These are phyloP conservation scores for Lecanicillium sp. DNA, from an alignment of 2,329 filamentous ascomycete species.

Conservation along the genomic window DNA sequence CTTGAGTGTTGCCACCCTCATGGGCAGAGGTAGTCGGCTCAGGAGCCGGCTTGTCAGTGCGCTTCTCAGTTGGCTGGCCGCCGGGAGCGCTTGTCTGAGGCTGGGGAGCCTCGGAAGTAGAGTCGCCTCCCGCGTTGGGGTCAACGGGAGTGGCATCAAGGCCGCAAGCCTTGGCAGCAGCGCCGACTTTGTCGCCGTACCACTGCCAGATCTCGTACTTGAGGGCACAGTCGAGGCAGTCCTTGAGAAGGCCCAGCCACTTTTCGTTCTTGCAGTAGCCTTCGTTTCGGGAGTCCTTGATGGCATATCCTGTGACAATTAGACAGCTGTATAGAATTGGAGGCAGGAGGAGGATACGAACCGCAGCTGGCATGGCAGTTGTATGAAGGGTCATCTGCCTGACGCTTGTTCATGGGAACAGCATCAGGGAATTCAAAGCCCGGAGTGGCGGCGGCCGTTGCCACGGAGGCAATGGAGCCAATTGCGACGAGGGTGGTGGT, in stretches of 20 bases:
- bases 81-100: neutral
- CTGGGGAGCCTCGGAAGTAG: neutral
- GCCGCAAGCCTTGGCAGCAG: constrained; percentile 29
- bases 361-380: constrained; percentile 45
- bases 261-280: constrained; percentile 24
- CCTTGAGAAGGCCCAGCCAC: constrained; percentile 33
- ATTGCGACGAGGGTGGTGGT: constrained; percentile 17
- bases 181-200: constrained; percentile 29
- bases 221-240: constrained; percentile 36
- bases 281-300: constrained; percentile 15
- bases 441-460: constrained; percentile 11
- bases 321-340: constrained; percentile 1
- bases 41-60: neutral
- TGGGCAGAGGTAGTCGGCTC: neutral
- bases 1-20: no score
- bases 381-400: constrained; percentile 29
- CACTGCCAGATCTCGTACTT: constrained; percentile 35
- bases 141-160: constrained; percentile 17
- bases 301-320: constrained; percentile 19
- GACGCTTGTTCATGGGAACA: constrained; percentile 32
- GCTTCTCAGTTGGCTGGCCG: no score
- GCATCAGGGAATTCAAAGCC: constrained; percentile 20
- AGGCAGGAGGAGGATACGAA: constrained; percentile 20
- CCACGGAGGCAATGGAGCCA: constrained; percentile 19
- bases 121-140: neutral